A percentile compares a stretch with the other conserved stretches of the same genome.
These are phyloP conservation scores for Dictyostelium brefeldianum DNA, from an alignment of 78 protist genomes.

Conservation along the genomic window DNA sequence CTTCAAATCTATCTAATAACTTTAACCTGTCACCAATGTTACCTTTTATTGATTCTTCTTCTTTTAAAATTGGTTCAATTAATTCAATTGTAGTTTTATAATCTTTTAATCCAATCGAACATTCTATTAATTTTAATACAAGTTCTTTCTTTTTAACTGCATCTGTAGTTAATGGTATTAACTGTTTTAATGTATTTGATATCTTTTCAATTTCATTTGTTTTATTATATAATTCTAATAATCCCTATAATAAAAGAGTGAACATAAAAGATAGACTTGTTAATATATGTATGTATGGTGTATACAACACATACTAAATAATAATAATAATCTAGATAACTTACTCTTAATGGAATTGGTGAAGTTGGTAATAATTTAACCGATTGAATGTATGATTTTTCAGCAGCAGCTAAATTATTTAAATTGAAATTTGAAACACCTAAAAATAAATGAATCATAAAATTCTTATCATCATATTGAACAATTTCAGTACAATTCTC, in stretches of 20 bases:
- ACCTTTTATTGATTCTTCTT: neutral
- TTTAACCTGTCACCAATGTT: neutral
- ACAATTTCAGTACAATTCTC: constrained; percentile 55
- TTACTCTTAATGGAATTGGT: constrained; percentile 70
- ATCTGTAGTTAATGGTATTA: constrained; percentile 61
- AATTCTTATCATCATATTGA: constrained; percentile 42
- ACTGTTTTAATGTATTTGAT: constrained; percentile 19
- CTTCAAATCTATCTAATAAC: constrained; percentile 19
- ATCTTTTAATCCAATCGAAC: neutral
- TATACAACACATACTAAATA: neutral
- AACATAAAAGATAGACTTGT: no score
- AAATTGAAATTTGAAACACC: constrained; percentile 57
- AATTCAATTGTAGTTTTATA: neutral
- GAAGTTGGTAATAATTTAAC: constrained; percentile 21
- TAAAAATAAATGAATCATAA: constrained; percentile 31
- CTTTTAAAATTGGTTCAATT: neutral
- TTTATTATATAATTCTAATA: constrained; percentile 43
- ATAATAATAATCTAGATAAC: neutral
- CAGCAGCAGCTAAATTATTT: constrained; percentile 12
- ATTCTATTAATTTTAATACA: constrained; percentile 2
- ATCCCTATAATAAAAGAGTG: no score
- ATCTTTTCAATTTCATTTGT: constrained; percentile 53
- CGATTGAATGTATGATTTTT: constrained; percentile 38
- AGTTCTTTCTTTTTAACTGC: constrained; percentile 28
- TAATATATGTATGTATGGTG: neutral